phyloP scores from a whole-genome alignment of 2,329 filamentous ascomycete genomes.

The Lachnellula arida region DNA sequence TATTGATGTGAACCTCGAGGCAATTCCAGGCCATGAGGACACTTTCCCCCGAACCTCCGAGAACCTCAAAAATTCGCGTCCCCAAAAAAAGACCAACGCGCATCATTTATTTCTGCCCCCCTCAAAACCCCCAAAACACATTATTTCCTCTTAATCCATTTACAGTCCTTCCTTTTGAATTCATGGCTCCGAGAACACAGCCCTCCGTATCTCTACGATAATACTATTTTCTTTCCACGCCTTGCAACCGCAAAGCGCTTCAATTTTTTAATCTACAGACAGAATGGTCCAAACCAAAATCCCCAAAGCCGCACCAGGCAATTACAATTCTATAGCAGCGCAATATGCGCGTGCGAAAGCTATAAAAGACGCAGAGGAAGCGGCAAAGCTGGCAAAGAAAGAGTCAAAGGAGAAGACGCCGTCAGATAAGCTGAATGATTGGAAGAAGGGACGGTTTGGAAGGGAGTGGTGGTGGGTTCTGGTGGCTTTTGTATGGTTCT shows the following conservation, averaged over 20 bases:
- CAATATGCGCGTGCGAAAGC: slow-evolving; percentile 31
- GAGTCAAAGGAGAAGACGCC: slow-evolving; percentile 19
- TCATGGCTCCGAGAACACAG: neutral
- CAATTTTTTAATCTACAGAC: neutral
- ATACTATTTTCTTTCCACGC: neutral
- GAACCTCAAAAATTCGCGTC: no score
- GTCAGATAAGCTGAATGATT: slow-evolving; percentile 26
- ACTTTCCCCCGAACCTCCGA: no score
- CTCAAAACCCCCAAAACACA: neutral
- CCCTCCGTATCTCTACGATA: neutral
- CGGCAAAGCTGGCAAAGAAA: slow-evolving; percentile 10
- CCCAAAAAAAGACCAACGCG: no score
- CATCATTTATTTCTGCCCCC: neutral
- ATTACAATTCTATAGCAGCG: slow-evolving; percentile 27
- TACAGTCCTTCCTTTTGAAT: neutral
- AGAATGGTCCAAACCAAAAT: slow-evolving; percentile 19
- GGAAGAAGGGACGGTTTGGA: slow-evolving; percentile 24
- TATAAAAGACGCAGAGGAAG: slow-evolving; percentile 25
- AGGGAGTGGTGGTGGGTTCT: slow-evolving; percentile 30
- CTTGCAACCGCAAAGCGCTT: neutral
- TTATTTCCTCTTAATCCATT: neutral
- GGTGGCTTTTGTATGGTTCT: slow-evolving; percentile 30
- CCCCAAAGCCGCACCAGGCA: slow-evolving; percentile 27
- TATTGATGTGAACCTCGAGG: no score
- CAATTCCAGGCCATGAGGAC: no score